Conservation (phyloP, 1,139 yeast genomes). For the Hyphopichia buzzinii region DNA sequence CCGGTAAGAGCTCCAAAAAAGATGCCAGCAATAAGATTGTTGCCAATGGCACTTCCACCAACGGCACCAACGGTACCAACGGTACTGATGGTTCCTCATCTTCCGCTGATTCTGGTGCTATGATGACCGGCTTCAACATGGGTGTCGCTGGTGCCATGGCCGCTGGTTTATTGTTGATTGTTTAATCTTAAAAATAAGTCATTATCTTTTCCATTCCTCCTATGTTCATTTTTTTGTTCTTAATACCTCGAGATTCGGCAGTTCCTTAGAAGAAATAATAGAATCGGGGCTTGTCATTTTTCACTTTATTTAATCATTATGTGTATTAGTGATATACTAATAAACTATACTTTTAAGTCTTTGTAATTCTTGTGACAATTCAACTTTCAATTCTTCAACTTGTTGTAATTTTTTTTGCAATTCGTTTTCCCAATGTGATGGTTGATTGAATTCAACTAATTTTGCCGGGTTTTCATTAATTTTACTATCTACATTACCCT, state of each 20-base stretch:
- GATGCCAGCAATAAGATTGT: constrained; percentile 8
- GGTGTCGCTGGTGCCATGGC: constrained; percentile 38
- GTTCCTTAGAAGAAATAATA: neutral
- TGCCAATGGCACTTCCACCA: constrained; percentile 1
- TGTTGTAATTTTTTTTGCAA: constrained; percentile 12
- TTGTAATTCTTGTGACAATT: constrained; percentile 13
- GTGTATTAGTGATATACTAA: constrained; percentile 4
- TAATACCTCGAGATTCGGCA: neutral
- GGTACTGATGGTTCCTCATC: constrained; percentile 12
- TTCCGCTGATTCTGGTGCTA: constrained; percentile 19
- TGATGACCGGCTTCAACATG: constrained; percentile 18
- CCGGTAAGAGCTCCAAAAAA: constrained; percentile 7
- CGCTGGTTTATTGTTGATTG: constrained; percentile 29
- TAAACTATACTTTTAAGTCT: constrained; percentile 3
- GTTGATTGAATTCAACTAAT: constrained; percentile 4
- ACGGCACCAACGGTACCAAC: constrained; percentile 11
- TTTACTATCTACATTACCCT: constrained; percentile 30
- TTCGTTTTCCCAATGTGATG: neutral
- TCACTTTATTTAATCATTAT: neutral
- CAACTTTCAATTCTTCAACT: constrained; percentile 13
- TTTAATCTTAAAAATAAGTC: constrained; percentile 1
- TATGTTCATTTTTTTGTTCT: neutral
- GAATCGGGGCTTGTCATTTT: neutral
- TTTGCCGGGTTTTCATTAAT: constrained; percentile 5
- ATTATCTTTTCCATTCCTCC: neutral